Evolutionary conservation across 495 filamentous ascomycete species (phyloP).

Genomic region (Cercophora newfieldiana): DNA sequence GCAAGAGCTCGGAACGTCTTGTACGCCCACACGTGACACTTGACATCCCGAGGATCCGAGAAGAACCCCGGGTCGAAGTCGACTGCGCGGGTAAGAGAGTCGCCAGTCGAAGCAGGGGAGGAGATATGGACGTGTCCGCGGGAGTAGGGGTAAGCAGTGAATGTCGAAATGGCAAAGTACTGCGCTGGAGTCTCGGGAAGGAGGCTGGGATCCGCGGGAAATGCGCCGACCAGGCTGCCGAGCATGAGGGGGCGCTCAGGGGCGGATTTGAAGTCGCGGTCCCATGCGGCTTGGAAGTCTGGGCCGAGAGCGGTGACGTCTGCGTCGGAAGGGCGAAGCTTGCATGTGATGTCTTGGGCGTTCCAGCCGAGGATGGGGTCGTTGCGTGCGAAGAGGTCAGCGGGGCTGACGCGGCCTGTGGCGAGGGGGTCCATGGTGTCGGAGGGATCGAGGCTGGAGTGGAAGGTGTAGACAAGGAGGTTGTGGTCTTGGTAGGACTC

Average conservation of each 20-base stretch:
- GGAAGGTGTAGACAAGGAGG: conserved; percentile 34
- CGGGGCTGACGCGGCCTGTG: conserved; percentile 21
- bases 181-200: conserved; percentile 2
- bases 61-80: conserved; percentile 50
- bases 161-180: conserved; percentile 35
- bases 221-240: conserved; percentile 15
- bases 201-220: conserved; percentile 31
- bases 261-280: conserved; percentile 43
- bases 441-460: conserved; percentile 29
- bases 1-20: conserved; percentile 57
- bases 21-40: conserved; percentile 52
- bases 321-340: conserved; percentile 44
- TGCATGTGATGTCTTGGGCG: conserved; percentile 45
- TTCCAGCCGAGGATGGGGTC: conserved; percentile 49
- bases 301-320: conserved; percentile 44
- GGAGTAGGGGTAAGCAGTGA: conserved; percentile 54
- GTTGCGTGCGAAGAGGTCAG: conserved; percentile 29
- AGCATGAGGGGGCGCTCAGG: conserved; percentile 42
- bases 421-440: conserved; percentile 42
- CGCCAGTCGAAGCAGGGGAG: conserved; percentile 36
- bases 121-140: conserved; percentile 58
- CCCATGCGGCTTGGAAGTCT: conserved; percentile 44
- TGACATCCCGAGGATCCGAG: conserved; percentile 38
- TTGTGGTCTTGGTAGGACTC: conserved; percentile 53
- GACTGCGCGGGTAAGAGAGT: conserved; percentile 32